These are phyloP conservation scores for Rhizopogon roseolus DNA, from an alignment of 768 basidiomycete genomes.

Conservation along the genomic window DNA sequence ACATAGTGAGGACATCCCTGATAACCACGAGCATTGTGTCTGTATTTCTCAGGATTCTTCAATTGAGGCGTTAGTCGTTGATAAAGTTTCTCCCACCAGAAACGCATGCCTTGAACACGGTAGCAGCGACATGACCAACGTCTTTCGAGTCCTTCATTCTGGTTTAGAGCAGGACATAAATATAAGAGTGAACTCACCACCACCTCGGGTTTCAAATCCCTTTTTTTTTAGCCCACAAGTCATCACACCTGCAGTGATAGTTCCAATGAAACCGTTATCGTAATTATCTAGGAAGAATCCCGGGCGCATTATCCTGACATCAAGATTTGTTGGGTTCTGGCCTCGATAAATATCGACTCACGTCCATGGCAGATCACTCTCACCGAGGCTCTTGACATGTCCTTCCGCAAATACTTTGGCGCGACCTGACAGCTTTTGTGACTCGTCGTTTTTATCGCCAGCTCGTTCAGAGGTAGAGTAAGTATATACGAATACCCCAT, in stretches of 20 bases:
- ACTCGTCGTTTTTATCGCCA: constrained; percentile 27
- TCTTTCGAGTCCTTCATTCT: constrained; percentile 26
- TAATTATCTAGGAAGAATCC: constrained; percentile 43
- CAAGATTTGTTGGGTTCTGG: not conserved
- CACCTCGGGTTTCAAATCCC: constrained; percentile 27
- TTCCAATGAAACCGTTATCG: constrained; percentile 29
- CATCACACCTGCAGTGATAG: constrained; percentile 29
- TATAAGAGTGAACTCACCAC: constrained; percentile 23
- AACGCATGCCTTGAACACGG: constrained; percentile 23
- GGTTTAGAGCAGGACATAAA: not conserved
- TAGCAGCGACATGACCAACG: constrained; percentile 30
- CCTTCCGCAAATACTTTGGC: constrained; percentile 36
- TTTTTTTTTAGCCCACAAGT: constrained; percentile 28
- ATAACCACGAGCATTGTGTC: constrained; percentile 21
- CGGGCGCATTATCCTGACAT: constrained; percentile 34
- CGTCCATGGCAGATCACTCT: constrained; percentile 33
- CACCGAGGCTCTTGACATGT: constrained; percentile 26
- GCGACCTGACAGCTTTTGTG: constrained; percentile 17
- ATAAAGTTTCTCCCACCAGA: not conserved
- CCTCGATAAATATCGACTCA: constrained; percentile 14
- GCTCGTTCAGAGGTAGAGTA: constrained; percentile 37
- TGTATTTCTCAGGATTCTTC: constrained; percentile 23
- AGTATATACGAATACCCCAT: constrained; percentile 27
- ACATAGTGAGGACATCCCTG: constrained; percentile 25
- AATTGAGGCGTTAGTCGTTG: not conserved